Base-by-base conservation (phyloP, 371 early-diverging fungal species). In the Lichtheimia corymbifera region DNA sequence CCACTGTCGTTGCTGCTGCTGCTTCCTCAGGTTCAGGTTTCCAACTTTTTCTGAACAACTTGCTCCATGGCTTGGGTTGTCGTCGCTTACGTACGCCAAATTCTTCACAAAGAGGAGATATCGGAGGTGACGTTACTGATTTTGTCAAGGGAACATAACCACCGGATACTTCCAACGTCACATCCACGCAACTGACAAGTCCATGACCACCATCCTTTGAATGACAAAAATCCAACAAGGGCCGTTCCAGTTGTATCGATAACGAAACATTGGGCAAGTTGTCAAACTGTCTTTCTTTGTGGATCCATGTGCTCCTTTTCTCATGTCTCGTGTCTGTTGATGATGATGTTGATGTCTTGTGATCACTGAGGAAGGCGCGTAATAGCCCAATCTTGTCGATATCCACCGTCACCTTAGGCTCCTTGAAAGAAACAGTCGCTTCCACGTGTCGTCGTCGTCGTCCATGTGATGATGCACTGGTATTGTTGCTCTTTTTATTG, bases 1-100 rank as follows among this genome's bases (percentile, higher is more conserved):
- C 40, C n/a, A 28, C 59, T 41, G 51, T 50, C 13, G 47, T 20
- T 55, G 50, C 18, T 44, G 24, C 14, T 42, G 18, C 4, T 43
- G 42, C 2, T 54, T 2, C 7, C 11, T 35, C 35, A 9, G 35
- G 35, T 2, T 15, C 11, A 22, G 56, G 22, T 61, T 54, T 44
- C 73, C 74, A 71, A 20, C 73, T 72, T 28, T 68, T 63, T 58
- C 73, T 64, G 44, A 78, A 73, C 4, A 78, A 27, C 25, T 68
- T 74, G 42, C 61, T 71, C 78, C 78, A 78, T 3, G 71, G 61
- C 27, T 64, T 66, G 20, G 59, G 58, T 20, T 66, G 65, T 35
- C 55, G 44, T n/a, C 70, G 53, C n/a, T 71, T 44, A 50, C 56
- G 56, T 28, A 65, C 15, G 50, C 50, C 63, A n/a, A 42, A 56